Evolutionary conservation across 768 basidiomycete genomes (phyloP).

Genomic region (Leccinum longicurvipes): DNA sequence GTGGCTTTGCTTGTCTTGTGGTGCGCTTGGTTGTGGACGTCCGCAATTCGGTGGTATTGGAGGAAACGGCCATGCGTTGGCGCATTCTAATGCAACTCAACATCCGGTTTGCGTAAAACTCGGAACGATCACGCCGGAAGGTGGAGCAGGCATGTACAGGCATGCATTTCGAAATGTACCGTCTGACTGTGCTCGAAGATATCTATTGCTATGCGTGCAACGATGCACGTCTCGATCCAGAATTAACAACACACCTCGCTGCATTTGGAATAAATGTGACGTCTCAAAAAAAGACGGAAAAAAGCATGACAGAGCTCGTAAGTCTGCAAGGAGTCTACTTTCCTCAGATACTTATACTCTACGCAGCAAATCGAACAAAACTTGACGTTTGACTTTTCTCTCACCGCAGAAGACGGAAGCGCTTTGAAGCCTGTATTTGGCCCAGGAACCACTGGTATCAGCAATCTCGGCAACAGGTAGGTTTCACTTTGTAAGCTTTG

Average conservation of each 20-base stretch:
- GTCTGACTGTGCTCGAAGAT: slow-evolving; percentile 42
- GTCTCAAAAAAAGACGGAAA: slow-evolving; percentile 86
- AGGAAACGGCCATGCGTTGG: slow-evolving; percentile 88
- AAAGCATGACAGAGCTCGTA: slow-evolving; percentile 94
- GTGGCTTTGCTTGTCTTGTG: slow-evolving; percentile 94
- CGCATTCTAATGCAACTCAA: slow-evolving; percentile 65
- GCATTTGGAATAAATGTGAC: slow-evolving; percentile 87
- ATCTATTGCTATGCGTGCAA: slow-evolving; percentile 93
- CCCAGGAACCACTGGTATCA: slow-evolving; percentile 81
- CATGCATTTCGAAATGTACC: not conserved
- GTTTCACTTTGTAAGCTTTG: not conserved
- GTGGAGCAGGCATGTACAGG: slow-evolving; percentile 65
- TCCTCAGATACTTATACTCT: not conserved
- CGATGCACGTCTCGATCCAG: slow-evolving; percentile 76
- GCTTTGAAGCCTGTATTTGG: slow-evolving; percentile 89
- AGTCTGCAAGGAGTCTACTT: slow-evolving; percentile 13
- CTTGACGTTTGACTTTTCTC: slow-evolving; percentile 88
- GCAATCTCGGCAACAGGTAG: slow-evolving; percentile 90
- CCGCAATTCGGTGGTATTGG: slow-evolving; percentile 75
- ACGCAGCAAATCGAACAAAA: slow-evolving; percentile 96
- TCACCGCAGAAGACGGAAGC: slow-evolving; percentile 82
- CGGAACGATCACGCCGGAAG: slow-evolving; percentile 96
- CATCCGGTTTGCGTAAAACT: slow-evolving; percentile 90
- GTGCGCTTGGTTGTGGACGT: slow-evolving; percentile 85
- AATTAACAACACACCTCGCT: slow-evolving; percentile 67